phyloP scores from a whole-genome alignment of 352 stramenopile genomes.

The Thalassiosira pacifica region DNA sequence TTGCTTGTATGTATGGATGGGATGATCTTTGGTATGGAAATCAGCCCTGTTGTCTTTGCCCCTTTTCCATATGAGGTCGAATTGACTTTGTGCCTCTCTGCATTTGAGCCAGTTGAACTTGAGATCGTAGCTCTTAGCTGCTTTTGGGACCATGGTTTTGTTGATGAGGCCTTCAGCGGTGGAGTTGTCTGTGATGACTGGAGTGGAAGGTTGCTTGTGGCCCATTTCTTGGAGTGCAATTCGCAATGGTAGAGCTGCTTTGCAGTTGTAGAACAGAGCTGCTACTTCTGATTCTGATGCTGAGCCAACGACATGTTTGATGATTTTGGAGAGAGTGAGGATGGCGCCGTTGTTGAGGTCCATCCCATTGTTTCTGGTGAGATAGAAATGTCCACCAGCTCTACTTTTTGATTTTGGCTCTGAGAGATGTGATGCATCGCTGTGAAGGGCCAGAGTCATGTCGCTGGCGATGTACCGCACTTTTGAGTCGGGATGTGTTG shows the following conservation, averaged over 20 bases:
- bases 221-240: neutral
- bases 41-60: conserved; percentile 26
- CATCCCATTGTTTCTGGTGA: neutral
- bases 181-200: neutral
- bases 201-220: neutral
- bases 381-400: conserved; percentile 27
- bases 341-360: neutral
- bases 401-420: conserved; percentile 27
- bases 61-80: conserved; percentile 40
- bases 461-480: conserved; percentile 40
- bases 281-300: conserved; percentile 3
- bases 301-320: conserved; percentile 5
- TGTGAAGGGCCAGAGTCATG: conserved; percentile 50
- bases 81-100: conserved; percentile 27
- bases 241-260: neutral
- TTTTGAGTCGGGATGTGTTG: conserved; percentile 52
- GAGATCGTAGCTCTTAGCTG: neutral
- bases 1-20: conserved; percentile 14
- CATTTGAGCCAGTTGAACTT: neutral
- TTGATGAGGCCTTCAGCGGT: neutral
- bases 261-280: conserved; percentile 5
- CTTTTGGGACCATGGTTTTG: neutral
- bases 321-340: neutral
- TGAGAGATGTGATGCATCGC: conserved; percentile 45
- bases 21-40: conserved; percentile 52